These are phyloP conservation scores for Patellaria atrata DNA, from an alignment of 495 filamentous ascomycete species.

Conservation along the genomic window DNA sequence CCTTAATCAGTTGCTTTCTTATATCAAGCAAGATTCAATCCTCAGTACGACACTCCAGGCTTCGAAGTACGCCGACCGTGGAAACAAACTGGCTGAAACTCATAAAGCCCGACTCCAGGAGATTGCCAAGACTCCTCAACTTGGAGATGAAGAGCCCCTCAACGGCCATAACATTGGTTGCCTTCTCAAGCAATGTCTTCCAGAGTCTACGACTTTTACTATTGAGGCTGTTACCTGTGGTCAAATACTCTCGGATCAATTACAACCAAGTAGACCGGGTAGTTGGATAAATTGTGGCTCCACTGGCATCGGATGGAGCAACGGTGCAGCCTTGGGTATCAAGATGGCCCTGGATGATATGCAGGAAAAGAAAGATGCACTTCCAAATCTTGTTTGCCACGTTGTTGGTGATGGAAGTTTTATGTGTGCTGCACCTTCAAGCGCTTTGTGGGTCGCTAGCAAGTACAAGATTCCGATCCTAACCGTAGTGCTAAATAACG, in stretches of 20 bases:
- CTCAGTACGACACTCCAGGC: not conserved
- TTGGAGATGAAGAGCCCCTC: conserved; percentile 3
- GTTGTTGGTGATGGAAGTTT: conserved; percentile 27
- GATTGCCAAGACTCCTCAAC: conserved; percentile 1
- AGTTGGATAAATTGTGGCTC: conserved; percentile 29
- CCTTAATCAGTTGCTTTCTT: conserved; percentile 23
- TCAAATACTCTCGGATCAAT: conserved; percentile 22
- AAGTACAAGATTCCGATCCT: conserved; percentile 27
- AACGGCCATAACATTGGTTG: conserved; percentile 15
- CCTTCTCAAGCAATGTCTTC: conserved; percentile 18
- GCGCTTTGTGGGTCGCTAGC: conserved; percentile 25
- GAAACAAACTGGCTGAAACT: not conserved
- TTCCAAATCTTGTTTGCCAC: conserved; percentile 13
- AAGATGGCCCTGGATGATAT: conserved; percentile 29
- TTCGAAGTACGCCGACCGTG: not conserved
- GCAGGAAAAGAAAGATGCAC: conserved; percentile 1
- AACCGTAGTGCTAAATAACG: conserved; percentile 29
- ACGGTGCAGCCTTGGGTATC: conserved; percentile 24
- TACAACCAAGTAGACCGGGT: conserved; percentile 22
- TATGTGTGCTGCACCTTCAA: conserved; percentile 27
- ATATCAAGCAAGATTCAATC: conserved; percentile 14
- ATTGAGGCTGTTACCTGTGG: conserved; percentile 26
- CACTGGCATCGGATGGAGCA: conserved; percentile 29
- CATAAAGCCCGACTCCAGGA: conserved; percentile 1
- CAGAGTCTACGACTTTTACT: conserved; percentile 32